Conservation (phyloP, 148 eudicot species). For the Diospyros lotus region DNA sequence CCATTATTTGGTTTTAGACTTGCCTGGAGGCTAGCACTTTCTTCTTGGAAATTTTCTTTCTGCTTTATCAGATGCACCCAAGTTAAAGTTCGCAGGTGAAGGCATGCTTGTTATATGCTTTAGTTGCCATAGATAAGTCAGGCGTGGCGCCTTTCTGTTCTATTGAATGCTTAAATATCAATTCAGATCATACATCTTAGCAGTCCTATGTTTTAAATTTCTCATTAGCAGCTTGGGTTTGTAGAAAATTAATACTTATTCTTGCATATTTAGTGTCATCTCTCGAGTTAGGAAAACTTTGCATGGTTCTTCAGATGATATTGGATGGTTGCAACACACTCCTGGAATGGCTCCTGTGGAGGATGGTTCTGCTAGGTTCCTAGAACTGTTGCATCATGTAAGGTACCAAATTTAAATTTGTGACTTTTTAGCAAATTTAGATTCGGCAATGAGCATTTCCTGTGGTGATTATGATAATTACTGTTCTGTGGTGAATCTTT, state of each 20-base stretch:
- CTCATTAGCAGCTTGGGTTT: not conserved
- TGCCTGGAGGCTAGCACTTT: constrained; percentile 44
- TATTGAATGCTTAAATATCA: not conserved
- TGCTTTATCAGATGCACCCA: constrained; percentile 30
- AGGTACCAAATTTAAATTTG: constrained; percentile 37
- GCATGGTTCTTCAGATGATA: constrained; percentile 79
- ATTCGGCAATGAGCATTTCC: not conserved
- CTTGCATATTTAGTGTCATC: constrained; percentile 36
- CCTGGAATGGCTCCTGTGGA: constrained; percentile 68
- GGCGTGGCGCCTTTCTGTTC: not conserved
- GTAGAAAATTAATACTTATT: not conserved
- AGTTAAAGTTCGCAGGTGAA: constrained; percentile 45
- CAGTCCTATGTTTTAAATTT: not conserved
- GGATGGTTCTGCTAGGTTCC: constrained; percentile 85
- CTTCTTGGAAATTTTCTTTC: constrained; percentile 44
- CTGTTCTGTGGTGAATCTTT: not conserved
- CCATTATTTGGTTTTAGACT: constrained; percentile 45
- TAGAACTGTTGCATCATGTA: constrained; percentile 57
- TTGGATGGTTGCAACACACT: constrained; percentile 79
- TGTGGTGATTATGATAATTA: not conserved
- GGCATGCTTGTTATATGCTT: not conserved
- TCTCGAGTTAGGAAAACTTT: constrained; percentile 54
- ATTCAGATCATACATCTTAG: not conserved
- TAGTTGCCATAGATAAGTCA: not conserved
- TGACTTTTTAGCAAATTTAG: not conserved